phyloP scores from a whole-genome alignment of 352 stramenopile species.

The Phytopythium montanum region DNA sequence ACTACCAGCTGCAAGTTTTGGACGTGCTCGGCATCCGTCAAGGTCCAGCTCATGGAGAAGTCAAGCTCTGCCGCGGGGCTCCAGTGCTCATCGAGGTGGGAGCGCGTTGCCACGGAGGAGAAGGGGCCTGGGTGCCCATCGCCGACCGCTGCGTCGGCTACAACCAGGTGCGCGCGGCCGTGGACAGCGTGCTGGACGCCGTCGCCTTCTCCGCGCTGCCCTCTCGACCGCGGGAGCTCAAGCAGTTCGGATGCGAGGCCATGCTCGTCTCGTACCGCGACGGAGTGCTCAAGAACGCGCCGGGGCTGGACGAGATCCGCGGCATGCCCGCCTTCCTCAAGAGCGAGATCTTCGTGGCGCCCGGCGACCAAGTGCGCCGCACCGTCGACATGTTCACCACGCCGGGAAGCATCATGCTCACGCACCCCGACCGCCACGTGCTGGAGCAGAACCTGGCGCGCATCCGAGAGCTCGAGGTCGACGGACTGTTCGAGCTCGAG shows the following conservation, averaged over 20 bases:
- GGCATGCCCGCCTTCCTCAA: slow-evolving; percentile 91
- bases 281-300: slow-evolving; percentile 88
- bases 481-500: slow-evolving; percentile 68
- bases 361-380: slow-evolving; percentile 80
- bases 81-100: slow-evolving; percentile 96
- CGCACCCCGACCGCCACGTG: slow-evolving; percentile 83
- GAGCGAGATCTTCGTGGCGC: slow-evolving; percentile 86
- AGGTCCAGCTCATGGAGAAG: slow-evolving; percentile 74
- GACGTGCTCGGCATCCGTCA: slow-evolving; percentile 73
- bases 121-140: slow-evolving; percentile 93
- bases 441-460: slow-evolving; percentile 87
- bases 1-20: slow-evolving; percentile 81
- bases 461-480: slow-evolving; percentile 86
- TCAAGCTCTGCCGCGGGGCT: slow-evolving; percentile 79
- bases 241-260: slow-evolving; percentile 89
- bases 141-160: slow-evolving; percentile 91
- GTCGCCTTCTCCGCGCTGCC: slow-evolving; percentile 57
- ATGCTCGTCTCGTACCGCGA: slow-evolving; percentile 93
- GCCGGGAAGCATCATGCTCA: slow-evolving; percentile 92
- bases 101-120: slow-evolving; percentile 93
- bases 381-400: slow-evolving; percentile 96
- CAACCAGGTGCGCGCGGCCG: slow-evolving; percentile 91
- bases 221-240: slow-evolving; percentile 60
- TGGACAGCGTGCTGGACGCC: slow-evolving; percentile 75
- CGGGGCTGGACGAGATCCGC: slow-evolving; percentile 90